Percentiles rank a stretch among this genome's conserved stretches.
phyloP scores from a whole-genome alignment of 345 rosid species.

The Eucalyptus sp. region DNA sequence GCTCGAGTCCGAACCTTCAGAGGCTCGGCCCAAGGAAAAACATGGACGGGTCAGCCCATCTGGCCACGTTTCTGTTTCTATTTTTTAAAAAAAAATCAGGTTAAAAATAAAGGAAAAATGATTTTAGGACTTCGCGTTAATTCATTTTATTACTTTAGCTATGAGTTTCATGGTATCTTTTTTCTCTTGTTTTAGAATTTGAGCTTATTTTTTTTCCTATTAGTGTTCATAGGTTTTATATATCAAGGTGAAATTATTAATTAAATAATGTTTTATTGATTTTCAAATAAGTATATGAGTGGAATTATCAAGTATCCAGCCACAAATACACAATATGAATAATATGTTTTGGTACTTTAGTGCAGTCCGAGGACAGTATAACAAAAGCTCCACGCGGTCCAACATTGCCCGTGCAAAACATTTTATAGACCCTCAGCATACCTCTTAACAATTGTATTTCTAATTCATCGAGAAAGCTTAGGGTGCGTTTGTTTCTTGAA shows the following conservation, averaged over 20 bases:
- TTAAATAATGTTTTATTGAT: no score
- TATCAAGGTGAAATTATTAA: background rate
- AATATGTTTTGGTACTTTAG: background rate
- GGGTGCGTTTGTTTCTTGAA: no score
- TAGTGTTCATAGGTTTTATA: background rate
- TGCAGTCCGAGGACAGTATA: background rate
- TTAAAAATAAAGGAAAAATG: background rate
- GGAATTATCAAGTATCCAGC: background rate
- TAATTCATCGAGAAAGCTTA: background rate
- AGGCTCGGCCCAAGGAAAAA: background rate
- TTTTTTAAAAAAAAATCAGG: no score
- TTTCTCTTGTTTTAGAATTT: background rate
- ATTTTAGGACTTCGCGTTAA: background rate
- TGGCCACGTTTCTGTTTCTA: background rate
- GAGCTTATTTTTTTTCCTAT: background rate
- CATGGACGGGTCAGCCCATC: background rate
- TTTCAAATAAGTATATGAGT: background rate
- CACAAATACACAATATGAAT: background rate
- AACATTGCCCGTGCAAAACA: no score
- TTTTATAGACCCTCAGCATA: no score
- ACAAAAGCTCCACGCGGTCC: background rate
- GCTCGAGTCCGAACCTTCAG: background rate
- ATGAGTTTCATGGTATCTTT: background rate
- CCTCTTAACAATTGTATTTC: no score
- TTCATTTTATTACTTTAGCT: background rate